Evolutionary conservation across 2,329 filamentous ascomycete species (phyloP).

Genomic region (Cladosporium sp.): DNA sequence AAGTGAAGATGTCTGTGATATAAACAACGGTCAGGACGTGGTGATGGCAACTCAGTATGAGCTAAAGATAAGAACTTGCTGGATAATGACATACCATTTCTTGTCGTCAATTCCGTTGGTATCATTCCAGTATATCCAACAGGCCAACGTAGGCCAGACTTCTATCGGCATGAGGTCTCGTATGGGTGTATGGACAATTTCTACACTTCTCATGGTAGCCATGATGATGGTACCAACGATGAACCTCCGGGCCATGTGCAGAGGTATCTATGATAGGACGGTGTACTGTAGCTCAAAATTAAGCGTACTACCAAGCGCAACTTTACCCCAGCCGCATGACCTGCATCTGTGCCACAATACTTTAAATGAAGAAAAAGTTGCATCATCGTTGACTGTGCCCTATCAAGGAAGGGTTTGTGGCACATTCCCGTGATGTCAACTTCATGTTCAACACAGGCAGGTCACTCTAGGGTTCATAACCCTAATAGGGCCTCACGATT

Average conservation of each 20-base stretch:
- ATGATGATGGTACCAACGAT: not conserved
- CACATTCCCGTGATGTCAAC: no score
- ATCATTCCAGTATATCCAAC: not conserved
- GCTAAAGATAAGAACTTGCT: not conserved
- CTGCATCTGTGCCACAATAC: not conserved
- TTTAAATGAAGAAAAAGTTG: not conserved
- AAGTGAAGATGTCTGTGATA: not conserved
- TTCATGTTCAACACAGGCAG: no score
- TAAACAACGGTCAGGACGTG: not conserved
- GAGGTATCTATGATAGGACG: no score
- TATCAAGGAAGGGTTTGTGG: no score
- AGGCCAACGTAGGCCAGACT: not conserved
- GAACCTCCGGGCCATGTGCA: no score
- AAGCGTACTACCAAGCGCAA: no score
- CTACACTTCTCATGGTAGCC: not conserved
- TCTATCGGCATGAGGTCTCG: not conserved
- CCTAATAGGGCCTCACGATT: no score
- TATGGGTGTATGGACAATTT: not conserved
- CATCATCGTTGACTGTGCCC: not conserved
- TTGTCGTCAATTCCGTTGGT: not conserved
- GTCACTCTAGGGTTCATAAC: no score
- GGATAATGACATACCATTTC: not conserved
- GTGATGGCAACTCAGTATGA: not conserved
- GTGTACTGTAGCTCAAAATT: no score
- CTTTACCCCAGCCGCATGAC: no score